A percentile compares a stretch with the other conserved stretches of the same genome.
phyloP scores from a whole-genome alignment of 441 rosid species.

The Euphorbia schlechtendalii region DNA sequence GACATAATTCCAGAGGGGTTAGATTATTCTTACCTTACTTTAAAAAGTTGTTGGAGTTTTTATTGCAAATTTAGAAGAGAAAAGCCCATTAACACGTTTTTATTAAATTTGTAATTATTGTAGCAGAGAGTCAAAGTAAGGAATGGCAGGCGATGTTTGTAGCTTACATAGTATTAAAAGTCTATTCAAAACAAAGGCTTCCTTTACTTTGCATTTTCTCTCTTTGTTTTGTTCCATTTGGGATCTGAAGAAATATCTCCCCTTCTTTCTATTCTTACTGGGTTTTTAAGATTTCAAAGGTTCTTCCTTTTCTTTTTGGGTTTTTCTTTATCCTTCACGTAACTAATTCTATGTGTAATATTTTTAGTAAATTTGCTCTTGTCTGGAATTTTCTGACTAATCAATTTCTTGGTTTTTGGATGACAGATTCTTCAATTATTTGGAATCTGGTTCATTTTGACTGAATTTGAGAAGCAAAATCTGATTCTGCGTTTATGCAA shows the following conservation, averaged over 20 bases:
- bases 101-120: constrained; percentile 9
- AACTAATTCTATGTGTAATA: background rate
- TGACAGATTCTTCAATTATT: background rate
- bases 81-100: constrained; percentile 20
- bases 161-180: background rate
- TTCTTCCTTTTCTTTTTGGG: background rate
- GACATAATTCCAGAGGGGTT: constrained; percentile 12
- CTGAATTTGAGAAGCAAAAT: constrained; percentile 7
- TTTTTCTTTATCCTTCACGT: constrained; percentile 5
- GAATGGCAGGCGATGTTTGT: constrained; percentile 8
- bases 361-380: background rate
- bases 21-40: background rate
- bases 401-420: too few relatives aligned
- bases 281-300: constrained; percentile 6
- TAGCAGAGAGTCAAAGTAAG: constrained; percentile 31
- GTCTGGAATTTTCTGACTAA: too few relatives aligned
- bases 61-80: constrained; percentile 1
- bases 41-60: constrained; percentile 20
- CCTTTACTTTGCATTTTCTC: background rate
- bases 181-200: background rate
- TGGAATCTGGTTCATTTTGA: too few relatives aligned
- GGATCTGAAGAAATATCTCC: constrained; percentile 11
- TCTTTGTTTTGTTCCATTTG: constrained; percentile 10
- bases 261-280: background rate
- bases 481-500: background rate